Base-by-base conservation (phyloP, 2,329 filamentous ascomycete genomes). In the Nigrospora oryzae region DNA sequence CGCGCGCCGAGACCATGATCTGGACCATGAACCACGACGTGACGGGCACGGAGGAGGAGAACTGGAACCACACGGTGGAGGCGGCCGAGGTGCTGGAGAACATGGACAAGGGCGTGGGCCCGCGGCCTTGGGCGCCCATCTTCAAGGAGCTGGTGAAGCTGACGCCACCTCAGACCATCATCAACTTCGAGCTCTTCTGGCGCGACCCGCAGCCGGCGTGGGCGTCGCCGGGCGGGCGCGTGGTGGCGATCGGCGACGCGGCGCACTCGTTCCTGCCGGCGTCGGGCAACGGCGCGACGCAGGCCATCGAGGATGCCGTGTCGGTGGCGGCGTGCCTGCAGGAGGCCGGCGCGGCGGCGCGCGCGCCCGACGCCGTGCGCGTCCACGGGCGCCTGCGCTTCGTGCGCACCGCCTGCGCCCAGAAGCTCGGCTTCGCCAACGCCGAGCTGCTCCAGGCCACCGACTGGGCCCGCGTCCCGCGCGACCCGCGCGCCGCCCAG, bases 111-210 rank as follows among this genome's bases (percentile, higher is more conserved):
- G 58, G 58, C 11, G 53, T 63, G 11, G 58, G 59, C 14, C 46
- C 54, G 3, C 43, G 38, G 10, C 55, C 60, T 1, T 66, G 63
- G 62, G 57, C 59, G 0, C 52, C 58, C 3, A 52, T 54, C 16
- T 57, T 64, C 51, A 65, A 65, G 48, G 55, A 63, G 34, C 53
- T 66, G 14, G 53, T 65, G 40, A 58, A 59, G 44, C 44, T 61
- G 11, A 62, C 55, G 3, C 59, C 59, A 32, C 47, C 54, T 8
- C 53, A 56, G 38, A 62, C 58, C 0, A 60, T 67, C 46, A 58
- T 64, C 48, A 62, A 68, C 52, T 68, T 66, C 44, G 63, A 65
- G 53, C 60, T 69, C 34, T 63, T 66, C 50, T 67, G 63, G 64
- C 63, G 65, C 13, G 58, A 68, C 45, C 64, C 64, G 31, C 62